Conservation (phyloP, 1,139 yeast species). For the Maudiozyma humilis region DNA sequence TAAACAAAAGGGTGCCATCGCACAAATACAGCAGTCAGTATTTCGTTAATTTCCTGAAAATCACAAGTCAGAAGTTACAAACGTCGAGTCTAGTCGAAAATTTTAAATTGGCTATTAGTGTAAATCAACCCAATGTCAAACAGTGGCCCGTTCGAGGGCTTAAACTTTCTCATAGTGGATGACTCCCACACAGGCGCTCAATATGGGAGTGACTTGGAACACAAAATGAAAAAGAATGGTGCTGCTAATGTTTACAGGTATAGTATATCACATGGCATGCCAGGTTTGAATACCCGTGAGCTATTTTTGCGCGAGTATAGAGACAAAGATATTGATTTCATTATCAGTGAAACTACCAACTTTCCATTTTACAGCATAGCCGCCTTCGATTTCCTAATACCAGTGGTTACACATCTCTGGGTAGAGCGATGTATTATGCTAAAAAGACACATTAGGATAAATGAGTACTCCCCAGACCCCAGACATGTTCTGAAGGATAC, state of each 20-base stretch:
- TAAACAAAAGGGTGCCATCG: too few species aligned
- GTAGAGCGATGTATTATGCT: slow-evolving; percentile 42
- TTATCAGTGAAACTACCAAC: slow-evolving; percentile 46
- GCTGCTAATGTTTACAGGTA: neutral
- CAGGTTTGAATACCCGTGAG: slow-evolving; percentile 12
- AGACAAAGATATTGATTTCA: slow-evolving; percentile 35
- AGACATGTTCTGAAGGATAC: slow-evolving; percentile 53
- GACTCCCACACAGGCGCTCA: slow-evolving; percentile 8
- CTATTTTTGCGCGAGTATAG: slow-evolving; percentile 15
- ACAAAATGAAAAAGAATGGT: slow-evolving; percentile 16
- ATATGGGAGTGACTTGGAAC: too few species aligned
- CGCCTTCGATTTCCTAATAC: slow-evolving; percentile 50
- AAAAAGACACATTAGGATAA: slow-evolving; percentile 42
- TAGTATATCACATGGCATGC: slow-evolving; percentile 3
- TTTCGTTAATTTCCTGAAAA: too few species aligned
- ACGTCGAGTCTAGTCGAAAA: neutral
- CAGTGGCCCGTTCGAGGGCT: slow-evolving; percentile 34
- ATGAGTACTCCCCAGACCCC: slow-evolving; percentile 56
- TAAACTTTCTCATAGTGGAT: slow-evolving; percentile 36
- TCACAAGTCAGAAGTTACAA: neutral
- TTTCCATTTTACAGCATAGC: slow-evolving; percentile 47
- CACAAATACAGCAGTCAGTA: too few species aligned
- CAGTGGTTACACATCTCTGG: slow-evolving; percentile 65
- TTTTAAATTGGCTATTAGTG: neutral
- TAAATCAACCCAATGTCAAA: neutral